These are phyloP conservation scores for Scutellaria baicalensis DNA, from an alignment of 257 asterid genomes.

Conservation along the genomic window DNA sequence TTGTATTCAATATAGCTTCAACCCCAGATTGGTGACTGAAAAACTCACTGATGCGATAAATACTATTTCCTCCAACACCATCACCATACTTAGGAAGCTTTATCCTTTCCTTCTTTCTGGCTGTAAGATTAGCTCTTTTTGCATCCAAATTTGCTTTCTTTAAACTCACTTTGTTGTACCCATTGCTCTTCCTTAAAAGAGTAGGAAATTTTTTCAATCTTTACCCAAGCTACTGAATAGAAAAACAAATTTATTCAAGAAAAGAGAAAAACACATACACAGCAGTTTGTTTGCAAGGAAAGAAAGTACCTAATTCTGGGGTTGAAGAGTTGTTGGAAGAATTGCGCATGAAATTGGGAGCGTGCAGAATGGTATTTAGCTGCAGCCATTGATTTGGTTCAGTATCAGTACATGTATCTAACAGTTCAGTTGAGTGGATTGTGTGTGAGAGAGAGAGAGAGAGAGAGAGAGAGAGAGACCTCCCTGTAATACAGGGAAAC, in stretches of 20 bases:
- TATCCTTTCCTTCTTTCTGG: constrained; percentile 61
- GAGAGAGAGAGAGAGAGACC: not conserved
- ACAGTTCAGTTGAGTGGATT: not conserved
- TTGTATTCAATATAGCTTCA: constrained; percentile 67
- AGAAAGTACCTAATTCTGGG: constrained; percentile 25
- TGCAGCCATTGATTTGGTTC: constrained; percentile 27
- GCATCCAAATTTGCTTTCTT: constrained; percentile 36
- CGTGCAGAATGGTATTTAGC: constrained; percentile 15
- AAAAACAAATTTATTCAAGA: not conserved
- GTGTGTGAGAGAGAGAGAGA: not conserved
- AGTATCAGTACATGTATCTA: constrained; percentile 1
- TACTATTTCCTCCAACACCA: constrained; percentile 19
- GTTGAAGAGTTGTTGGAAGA: constrained; percentile 12
- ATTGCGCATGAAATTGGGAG: constrained; percentile 19
- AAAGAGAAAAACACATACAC: not conserved
- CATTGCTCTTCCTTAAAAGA: constrained; percentile 33
- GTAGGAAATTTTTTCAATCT: not conserved
- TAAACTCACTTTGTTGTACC: constrained; percentile 24
- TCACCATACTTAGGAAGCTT: constrained; percentile 46
- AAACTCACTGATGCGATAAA: constrained; percentile 50
- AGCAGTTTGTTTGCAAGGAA: not conserved
- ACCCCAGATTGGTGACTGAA: constrained; percentile 70
- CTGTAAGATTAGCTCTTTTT: constrained; percentile 61
- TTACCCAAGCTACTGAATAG: not conserved
- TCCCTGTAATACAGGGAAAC: not conserved